These are phyloP conservation scores for Euphorbia tirucalli DNA, from an alignment of 345 rosid genomes.

Conservation along the genomic window DNA sequence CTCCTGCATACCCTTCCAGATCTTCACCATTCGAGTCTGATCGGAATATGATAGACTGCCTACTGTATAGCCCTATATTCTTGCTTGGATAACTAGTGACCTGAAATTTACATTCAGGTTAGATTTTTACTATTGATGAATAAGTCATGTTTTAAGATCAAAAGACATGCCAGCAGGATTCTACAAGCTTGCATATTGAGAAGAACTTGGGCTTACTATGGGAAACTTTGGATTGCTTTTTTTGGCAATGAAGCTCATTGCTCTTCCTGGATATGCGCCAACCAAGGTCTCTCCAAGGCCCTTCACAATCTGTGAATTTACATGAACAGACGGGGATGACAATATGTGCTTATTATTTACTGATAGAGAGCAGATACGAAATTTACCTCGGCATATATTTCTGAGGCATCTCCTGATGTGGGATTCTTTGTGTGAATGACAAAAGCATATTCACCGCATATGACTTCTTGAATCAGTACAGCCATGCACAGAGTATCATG, in stretches of 20 bases:
- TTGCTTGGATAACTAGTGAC: slow-evolving; percentile 43
- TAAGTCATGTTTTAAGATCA: not conserved
- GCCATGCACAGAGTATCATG: slow-evolving; percentile 40
- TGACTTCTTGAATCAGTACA: slow-evolving; percentile 42
- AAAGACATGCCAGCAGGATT: not conserved
- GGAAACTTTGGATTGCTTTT: slow-evolving; percentile 37
- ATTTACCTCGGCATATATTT: slow-evolving; percentile 43
- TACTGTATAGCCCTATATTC: slow-evolving; percentile 28
- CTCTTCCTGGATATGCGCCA: slow-evolving; percentile 40
- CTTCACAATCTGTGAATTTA: slow-evolving; percentile 43
- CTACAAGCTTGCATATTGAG: too few species aligned
- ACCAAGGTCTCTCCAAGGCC: slow-evolving; percentile 48
- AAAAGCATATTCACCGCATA: slow-evolving; percentile 43
- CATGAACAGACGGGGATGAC: slow-evolving; percentile 1
- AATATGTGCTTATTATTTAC: not conserved
- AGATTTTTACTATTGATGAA: not conserved
- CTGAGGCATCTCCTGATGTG: slow-evolving; percentile 35
- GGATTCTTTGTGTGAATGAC: slow-evolving; percentile 48
- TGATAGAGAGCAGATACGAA: not conserved
- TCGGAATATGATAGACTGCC: slow-evolving; percentile 37
- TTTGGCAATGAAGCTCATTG: slow-evolving; percentile 40
- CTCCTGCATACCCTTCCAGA: slow-evolving; percentile 45
- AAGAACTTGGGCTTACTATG: slow-evolving; percentile 24
- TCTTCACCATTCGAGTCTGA: slow-evolving; percentile 50
- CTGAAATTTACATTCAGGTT: slow-evolving; percentile 19